Conservation (phyloP, 1,284 basidiomycete genomes). For the Wolfiporia cocos region DNA sequence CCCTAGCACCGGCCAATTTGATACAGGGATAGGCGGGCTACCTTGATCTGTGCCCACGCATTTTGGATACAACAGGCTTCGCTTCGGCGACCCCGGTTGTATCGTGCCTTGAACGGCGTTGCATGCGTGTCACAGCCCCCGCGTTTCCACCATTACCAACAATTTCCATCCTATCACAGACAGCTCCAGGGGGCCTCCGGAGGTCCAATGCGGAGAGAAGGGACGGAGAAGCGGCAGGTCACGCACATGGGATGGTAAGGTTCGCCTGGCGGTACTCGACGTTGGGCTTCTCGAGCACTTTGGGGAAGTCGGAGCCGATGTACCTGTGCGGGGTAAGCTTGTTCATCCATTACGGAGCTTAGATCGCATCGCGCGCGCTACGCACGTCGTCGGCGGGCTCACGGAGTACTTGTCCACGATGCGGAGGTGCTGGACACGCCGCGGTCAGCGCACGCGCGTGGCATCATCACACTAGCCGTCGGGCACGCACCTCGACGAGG, state of each 20-base stretch:
- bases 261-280: slow-evolving; percentile 86
- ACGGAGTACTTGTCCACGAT: slow-evolving; percentile 88
- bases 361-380: no score
- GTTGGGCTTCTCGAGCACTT: slow-evolving; percentile 56
- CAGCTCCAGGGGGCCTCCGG: no score
- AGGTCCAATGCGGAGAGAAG: slow-evolving; percentile 5
- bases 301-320: slow-evolving; percentile 71
- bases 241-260: slow-evolving; percentile 62
- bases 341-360: background rate
- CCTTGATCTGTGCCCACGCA: no score
- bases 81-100: no score
- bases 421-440: slow-evolving; percentile 49
- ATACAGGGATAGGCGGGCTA: no score
- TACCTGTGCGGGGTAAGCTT: slow-evolving; percentile 44
- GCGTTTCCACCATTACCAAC: no score
- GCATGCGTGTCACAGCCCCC: no score
- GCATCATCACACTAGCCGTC: no score
- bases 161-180: no score
- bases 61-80: no score
- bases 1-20: no score
- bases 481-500: slow-evolving; percentile 62
- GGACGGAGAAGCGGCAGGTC: slow-evolving; percentile 3
- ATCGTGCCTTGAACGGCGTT: no score
- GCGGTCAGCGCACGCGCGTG: background rate
- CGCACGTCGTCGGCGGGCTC: slow-evolving; percentile 79